Conservation (phyloP, 202 grass and related monocot genomes). For the Setaria italica region DNA sequence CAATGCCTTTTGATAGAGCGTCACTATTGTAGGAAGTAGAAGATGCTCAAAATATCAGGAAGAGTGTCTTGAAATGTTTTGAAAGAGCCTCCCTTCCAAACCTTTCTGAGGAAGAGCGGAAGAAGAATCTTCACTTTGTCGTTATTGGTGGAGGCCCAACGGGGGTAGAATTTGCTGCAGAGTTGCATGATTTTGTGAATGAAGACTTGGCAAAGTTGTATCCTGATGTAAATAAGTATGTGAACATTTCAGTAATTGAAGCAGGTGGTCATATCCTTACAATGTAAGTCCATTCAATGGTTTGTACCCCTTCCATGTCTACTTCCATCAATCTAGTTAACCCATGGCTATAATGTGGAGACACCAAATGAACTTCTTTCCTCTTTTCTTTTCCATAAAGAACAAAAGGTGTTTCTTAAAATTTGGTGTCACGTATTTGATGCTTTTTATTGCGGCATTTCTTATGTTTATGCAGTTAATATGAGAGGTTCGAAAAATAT, state of each 20-base stretch:
- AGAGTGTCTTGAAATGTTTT: constrained; percentile 82
- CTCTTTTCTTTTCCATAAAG: neutral
- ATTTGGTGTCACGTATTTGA: neutral
- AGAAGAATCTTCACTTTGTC: constrained; percentile 81
- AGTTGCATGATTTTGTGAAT: constrained; percentile 78
- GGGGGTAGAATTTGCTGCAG: constrained; percentile 87
- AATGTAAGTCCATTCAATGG: constrained; percentile 58
- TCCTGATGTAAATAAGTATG: constrained; percentile 68
- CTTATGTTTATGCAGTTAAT: neutral
- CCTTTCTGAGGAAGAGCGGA: constrained; percentile 69
- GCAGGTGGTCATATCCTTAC: constrained; percentile 82
- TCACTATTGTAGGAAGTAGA: constrained; percentile 74
- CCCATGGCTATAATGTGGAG: neutral
- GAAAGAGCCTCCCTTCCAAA: constrained; percentile 78
- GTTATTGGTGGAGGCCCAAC: constrained; percentile 85
- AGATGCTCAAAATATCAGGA: constrained; percentile 82
- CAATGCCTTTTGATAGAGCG: neutral
- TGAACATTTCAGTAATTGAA: constrained; percentile 81
- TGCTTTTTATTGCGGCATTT: neutral
- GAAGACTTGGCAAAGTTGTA: constrained; percentile 73
- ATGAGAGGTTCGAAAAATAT: neutral
- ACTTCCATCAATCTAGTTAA: constrained; percentile 3
- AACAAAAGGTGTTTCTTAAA: neutral
- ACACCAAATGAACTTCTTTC: neutral
- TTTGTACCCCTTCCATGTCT: neutral